A percentile compares a stretch with the other conserved stretches of the same genome.
These are phyloP conservation scores for Boletales sp. DNA, from an alignment of 768 basidiomycete species.

Conservation along the genomic window DNA sequence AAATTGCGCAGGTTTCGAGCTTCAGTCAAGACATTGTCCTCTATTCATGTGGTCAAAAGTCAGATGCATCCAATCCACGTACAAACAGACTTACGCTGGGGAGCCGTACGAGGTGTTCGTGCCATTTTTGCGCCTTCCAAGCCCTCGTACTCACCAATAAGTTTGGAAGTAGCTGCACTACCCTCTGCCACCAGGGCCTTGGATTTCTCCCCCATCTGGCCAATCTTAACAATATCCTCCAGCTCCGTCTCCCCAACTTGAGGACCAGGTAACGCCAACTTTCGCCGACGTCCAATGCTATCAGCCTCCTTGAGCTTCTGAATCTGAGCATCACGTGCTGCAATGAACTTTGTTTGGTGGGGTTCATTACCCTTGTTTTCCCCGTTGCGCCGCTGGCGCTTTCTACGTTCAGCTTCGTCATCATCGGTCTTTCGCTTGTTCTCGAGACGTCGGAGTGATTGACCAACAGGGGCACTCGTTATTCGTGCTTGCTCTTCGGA, in stretches of 20 bases:
- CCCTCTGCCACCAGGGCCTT: constrained; percentile 80
- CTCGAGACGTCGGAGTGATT: constrained; percentile 86
- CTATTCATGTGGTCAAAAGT: constrained; percentile 38
- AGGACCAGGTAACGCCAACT: constrained; percentile 78
- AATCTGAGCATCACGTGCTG: constrained; percentile 97
- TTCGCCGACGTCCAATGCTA: constrained; percentile 84
- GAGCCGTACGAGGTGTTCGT: constrained; percentile 90
- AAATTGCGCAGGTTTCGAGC: constrained; percentile 94
- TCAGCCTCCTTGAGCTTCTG: constrained; percentile 98
- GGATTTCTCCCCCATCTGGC: constrained; percentile 85
- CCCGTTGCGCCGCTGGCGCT: constrained; percentile 70
- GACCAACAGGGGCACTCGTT: constrained; percentile 86
- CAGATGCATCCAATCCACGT: constrained; percentile 5
- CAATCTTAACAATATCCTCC: constrained; percentile 98
- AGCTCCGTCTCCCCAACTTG: constrained; percentile 94
- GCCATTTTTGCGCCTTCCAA: constrained; percentile 87
- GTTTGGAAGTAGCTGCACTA: constrained; percentile 77
- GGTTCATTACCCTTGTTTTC: constrained; percentile 63
- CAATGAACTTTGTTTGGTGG: constrained; percentile 90
- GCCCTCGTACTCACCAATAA: constrained; percentile 91
- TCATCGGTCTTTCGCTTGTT: constrained; percentile 94
- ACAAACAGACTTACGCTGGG: constrained; percentile 68
- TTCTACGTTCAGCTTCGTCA: constrained; percentile 90
- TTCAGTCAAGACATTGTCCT: constrained; percentile 92
- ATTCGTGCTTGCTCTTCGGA: constrained; percentile 87